Percentiles rank a stretch among this genome's conserved stretches.
These are phyloP conservation scores for Trichomonas tenax DNA, from an alignment of 208 protist genomes.

Conservation along the genomic window DNA sequence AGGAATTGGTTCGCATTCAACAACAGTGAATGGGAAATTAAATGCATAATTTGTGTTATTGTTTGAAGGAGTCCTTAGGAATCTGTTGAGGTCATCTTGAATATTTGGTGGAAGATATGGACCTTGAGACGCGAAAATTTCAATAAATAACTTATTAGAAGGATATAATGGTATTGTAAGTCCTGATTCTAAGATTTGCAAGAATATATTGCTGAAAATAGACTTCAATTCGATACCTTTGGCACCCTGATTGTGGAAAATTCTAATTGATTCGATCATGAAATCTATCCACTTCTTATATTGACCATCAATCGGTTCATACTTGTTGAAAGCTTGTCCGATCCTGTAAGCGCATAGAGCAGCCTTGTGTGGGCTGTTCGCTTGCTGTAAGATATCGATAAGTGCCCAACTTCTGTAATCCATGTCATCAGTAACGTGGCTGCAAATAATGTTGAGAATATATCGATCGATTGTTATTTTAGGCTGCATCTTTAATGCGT, in stretches of 20 bases:
- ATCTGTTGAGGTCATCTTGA: neutral
- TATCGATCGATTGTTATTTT: neutral
- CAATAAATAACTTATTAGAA: neutral
- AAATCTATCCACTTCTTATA: neutral
- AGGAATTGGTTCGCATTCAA: neutral
- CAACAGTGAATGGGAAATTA: neutral
- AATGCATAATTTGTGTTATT: neutral
- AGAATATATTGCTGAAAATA: neutral
- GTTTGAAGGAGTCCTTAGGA: neutral
- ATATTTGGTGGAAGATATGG: neutral
- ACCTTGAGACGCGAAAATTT: neutral
- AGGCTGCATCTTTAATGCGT: neutral
- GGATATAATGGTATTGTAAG: neutral
- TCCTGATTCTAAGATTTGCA: neutral
- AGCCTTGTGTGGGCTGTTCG: neutral
- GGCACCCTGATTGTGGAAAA: neutral
- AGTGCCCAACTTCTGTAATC: neutral
- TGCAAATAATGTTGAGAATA: neutral
- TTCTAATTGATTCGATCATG: neutral
- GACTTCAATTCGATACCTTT: neutral
- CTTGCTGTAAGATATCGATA: neutral
- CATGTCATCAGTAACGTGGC: neutral
- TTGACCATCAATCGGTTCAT: neutral
- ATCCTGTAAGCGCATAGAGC: neutral
- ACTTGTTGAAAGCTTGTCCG: neutral